Evolutionary conservation across 306 rosid species (phyloP).

Genomic region (Chamaecrista fasciculata): DNA sequence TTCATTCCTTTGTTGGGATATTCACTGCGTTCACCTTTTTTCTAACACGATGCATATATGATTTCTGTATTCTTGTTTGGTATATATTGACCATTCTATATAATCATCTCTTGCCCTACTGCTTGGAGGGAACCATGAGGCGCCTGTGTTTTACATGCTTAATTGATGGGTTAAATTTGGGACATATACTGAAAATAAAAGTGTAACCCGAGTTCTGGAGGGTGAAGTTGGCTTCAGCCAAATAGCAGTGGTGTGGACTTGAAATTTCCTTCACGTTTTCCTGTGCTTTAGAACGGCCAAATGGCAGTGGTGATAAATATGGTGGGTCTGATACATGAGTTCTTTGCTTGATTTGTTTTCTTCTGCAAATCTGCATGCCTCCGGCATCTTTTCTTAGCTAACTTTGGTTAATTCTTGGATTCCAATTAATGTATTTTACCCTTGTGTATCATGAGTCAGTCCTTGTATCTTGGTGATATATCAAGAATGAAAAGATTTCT

Average conservation of each 20-base stretch:
- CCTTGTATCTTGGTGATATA: slow-evolving; percentile 36
- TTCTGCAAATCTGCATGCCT: slow-evolving; percentile 17
- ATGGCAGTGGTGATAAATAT: slow-evolving; percentile 7
- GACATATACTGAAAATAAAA: slow-evolving; percentile 15
- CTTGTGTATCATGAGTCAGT: slow-evolving; percentile 32
- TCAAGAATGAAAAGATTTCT: slow-evolving; percentile 37
- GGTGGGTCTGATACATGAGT: slow-evolving; percentile 21
- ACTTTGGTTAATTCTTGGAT: slow-evolving; percentile 30
- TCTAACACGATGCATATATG: slow-evolving; percentile 45
- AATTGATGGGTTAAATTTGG: slow-evolving; percentile 30
- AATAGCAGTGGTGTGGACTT: slow-evolving; percentile 20
- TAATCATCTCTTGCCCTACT: slow-evolving; percentile 24
- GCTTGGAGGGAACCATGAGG: slow-evolving; percentile 31
- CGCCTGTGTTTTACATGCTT: slow-evolving; percentile 32
- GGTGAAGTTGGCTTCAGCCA: slow-evolving; percentile 30
- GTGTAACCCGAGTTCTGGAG: slow-evolving; percentile 28
- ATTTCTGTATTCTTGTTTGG: slow-evolving; percentile 33
- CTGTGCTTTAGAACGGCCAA: slow-evolving; percentile 26
- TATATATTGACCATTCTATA: slow-evolving; percentile 31
- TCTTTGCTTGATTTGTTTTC: slow-evolving; percentile 26
- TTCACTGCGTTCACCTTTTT: slow-evolving; percentile 33
- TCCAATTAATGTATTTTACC: slow-evolving; percentile 29
- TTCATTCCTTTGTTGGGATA: slow-evolving; percentile 35
- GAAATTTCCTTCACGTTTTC: slow-evolving; percentile 22
- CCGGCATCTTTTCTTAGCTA: slow-evolving; percentile 19